Evolutionary conservation across 2,329 filamentous ascomycete genomes (phyloP).

Genomic region (Elsinoe ampelina): DNA sequence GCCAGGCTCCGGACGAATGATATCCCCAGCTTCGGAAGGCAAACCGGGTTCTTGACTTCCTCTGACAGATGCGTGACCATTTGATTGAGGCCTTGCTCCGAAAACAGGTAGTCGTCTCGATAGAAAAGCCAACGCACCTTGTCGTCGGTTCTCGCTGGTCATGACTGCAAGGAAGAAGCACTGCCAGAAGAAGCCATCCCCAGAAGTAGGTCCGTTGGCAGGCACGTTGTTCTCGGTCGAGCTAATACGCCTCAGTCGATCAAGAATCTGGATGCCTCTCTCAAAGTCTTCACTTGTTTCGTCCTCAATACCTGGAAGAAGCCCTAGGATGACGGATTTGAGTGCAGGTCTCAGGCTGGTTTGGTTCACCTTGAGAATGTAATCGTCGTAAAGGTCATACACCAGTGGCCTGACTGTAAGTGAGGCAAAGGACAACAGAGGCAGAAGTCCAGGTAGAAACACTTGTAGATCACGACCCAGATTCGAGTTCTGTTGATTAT

Average conservation of each 20-base stretch:
- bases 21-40: constrained; percentile 49
- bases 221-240: constrained; percentile 41
- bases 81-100: constrained; percentile 1
- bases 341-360: constrained; percentile 71
- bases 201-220: constrained; percentile 42
- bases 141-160: constrained; percentile 73
- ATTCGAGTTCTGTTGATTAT: constrained; percentile 1
- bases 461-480: constrained; percentile 73
- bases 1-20: constrained; percentile 83
- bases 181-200: constrained; percentile 88
- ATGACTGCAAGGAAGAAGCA: constrained; percentile 91
- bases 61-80: not conserved
- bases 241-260: constrained; percentile 64
- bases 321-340: constrained; percentile 79
- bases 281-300: constrained; percentile 98
- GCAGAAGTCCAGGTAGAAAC: constrained; percentile 80
- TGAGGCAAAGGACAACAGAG: constrained; percentile 88
- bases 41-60: constrained; percentile 25
- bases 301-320: constrained; percentile 86
- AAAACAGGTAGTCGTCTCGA: constrained; percentile 68
- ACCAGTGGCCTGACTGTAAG: constrained; percentile 81
- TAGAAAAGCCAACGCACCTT: constrained; percentile 81
- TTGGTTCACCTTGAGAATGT: constrained; percentile 64
- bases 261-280: constrained; percentile 66
- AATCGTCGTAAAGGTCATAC: constrained; percentile 70